Evolutionary conservation across 257 asterid species (phyloP).

Genomic region (Rhazya stricta): DNA sequence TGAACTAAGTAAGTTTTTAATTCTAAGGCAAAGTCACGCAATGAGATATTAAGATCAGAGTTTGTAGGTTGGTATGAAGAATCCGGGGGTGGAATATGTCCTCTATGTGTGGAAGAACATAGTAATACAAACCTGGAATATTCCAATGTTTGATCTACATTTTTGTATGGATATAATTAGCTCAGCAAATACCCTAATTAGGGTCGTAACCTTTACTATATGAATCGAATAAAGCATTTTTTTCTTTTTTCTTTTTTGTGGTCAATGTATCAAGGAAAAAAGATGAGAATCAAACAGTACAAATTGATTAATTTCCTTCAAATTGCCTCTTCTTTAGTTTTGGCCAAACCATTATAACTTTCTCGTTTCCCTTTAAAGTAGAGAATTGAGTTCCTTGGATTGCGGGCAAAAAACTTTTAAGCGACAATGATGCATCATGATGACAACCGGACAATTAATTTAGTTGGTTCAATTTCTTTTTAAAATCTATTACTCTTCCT

Average conservation of each 20-base stretch:
- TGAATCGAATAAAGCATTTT: neutral
- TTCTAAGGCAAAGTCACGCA: neutral
- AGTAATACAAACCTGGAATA: conserved; percentile 22
- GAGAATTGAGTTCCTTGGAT: neutral
- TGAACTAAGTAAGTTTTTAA: conserved; percentile 15
- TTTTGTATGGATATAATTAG: neutral
- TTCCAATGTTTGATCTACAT: conserved; percentile 7
- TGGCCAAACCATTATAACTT: neutral
- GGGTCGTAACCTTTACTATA: neutral
- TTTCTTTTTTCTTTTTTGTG: no score
- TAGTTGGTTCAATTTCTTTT: neutral
- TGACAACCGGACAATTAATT: neutral
- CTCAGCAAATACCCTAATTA: neutral
- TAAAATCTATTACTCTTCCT: neutral
- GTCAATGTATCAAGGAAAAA: neutral
- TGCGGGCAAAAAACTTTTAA: neutral
- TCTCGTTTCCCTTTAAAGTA: neutral
- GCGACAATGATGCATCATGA: neutral
- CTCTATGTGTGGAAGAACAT: neutral
- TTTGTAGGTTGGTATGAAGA: conserved; percentile 31
- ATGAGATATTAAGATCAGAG: conserved; percentile 21
- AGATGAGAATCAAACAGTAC: neutral
- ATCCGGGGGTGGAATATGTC: conserved; percentile 25
- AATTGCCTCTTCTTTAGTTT: neutral
- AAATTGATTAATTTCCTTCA: neutral